A percentile compares a stretch with the other conserved stretches of the same genome.
These are phyloP conservation scores for Trametes polyzona DNA, from an alignment of 1,284 basidiomycete species.

Conservation along the genomic window DNA sequence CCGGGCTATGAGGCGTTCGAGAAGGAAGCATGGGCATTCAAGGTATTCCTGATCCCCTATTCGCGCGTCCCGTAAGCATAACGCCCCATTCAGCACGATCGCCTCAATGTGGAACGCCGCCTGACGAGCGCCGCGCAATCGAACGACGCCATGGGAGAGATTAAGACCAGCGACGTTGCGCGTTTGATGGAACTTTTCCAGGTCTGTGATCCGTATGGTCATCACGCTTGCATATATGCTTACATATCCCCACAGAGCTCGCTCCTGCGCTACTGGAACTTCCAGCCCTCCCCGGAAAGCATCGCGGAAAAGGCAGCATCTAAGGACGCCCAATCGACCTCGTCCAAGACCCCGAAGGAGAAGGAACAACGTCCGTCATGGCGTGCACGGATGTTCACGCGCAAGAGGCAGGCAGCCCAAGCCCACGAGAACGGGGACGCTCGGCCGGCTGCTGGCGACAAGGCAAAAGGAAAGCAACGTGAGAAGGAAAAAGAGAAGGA, in stretches of 20 bases:
- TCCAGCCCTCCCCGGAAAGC: constrained; percentile 45
- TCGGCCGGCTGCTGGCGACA: neutral
- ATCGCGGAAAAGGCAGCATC: constrained; percentile 20
- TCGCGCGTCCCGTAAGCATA: neutral
- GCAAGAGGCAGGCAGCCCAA: constrained; percentile 14
- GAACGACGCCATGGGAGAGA: constrained; percentile 40
- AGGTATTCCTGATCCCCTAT: constrained; percentile 44
- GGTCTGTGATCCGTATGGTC: constrained; percentile 36
- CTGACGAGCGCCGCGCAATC: constrained; percentile 43
- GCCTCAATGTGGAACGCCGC: constrained; percentile 69
- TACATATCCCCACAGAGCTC: constrained; percentile 55
- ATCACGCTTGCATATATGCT: neutral
- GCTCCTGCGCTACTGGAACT: constrained; percentile 73
- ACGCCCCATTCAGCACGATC: constrained; percentile 58
- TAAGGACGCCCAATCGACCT: constrained; percentile 14
- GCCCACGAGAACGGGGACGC: constrained; percentile 31
- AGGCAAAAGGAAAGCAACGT: constrained; percentile 3
- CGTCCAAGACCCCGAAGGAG: constrained; percentile 13
- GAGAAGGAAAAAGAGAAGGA: constrained; percentile 29
- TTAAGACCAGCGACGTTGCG: constrained; percentile 79
- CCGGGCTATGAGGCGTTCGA: constrained; percentile 75
- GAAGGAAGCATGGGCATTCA: constrained; percentile 77
- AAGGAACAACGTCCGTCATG: constrained; percentile 24
- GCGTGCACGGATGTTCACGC: constrained; percentile 30
- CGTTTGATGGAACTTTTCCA: constrained; percentile 86